These are phyloP conservation scores for Deinandra increscens DNA, from an alignment of 129 eudicot species.

Conservation along the genomic window DNA sequence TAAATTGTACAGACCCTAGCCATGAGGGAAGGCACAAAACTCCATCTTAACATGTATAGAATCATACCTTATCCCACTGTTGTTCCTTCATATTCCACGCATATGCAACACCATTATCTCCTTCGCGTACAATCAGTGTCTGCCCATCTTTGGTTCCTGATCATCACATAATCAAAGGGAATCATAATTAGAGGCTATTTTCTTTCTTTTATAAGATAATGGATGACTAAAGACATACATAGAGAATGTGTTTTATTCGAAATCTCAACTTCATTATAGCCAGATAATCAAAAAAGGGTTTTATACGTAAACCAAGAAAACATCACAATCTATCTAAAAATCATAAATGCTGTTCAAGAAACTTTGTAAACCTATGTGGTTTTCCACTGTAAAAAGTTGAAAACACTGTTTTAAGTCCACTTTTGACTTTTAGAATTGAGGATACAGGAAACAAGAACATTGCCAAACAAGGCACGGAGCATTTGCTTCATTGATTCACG, in stretches of 20 bases:
- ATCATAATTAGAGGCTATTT: constrained; percentile 3
- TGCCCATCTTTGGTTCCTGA: constrained; percentile 95
- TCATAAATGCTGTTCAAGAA: background rate
- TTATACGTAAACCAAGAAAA: background rate
- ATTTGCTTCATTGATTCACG: background rate
- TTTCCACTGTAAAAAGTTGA: background rate
- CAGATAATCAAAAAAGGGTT: background rate
- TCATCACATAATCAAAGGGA: constrained; percentile 28
- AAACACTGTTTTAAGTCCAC: background rate
- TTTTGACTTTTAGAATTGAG: background rate
- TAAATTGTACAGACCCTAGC: background rate
- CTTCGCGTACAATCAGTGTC: constrained; percentile 90
- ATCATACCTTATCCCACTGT: constrained; percentile 87
- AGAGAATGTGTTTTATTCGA: constrained; percentile 1
- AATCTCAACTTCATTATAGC: constrained; percentile 14
- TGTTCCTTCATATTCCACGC: constrained; percentile 80
- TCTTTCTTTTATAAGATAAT: constrained; percentile 1
- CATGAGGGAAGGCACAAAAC: background rate
- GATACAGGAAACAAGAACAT: background rate
- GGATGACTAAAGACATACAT: background rate
- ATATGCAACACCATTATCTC: constrained; percentile 98
- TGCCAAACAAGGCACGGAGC: constrained; percentile 5
- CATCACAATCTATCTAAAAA: background rate
- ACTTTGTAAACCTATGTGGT: constrained; percentile 8
- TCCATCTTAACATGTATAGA: background rate